These are phyloP conservation scores for Serendipita sp. DNA, from an alignment of 768 basidiomycete species.

Conservation along the genomic window DNA sequence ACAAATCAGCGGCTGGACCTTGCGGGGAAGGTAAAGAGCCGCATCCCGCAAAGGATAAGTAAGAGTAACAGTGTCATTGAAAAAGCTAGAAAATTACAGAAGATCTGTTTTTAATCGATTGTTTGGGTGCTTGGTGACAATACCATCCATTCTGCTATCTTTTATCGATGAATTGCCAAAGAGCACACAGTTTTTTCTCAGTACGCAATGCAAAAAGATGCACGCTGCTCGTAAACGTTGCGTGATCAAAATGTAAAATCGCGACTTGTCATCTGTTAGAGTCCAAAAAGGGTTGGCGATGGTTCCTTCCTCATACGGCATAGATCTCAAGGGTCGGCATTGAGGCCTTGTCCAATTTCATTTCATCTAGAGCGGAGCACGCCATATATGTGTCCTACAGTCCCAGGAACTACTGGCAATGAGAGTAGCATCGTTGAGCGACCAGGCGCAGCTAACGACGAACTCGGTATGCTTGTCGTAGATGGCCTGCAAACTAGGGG, in stretches of 20 bases:
- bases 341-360: not conserved
- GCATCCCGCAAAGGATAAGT: not conserved
- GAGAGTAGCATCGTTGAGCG: constrained; percentile 74
- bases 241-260: not conserved
- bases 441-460: constrained; percentile 83
- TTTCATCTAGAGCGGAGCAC: constrained; percentile 12
- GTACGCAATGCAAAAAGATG: not conserved
- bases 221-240: not conserved
- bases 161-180: not conserved
- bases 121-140: constrained; percentile 1
- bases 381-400: constrained; percentile 62
- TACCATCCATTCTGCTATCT: not conserved
- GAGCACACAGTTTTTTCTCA: not conserved
- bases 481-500: constrained; percentile 43
- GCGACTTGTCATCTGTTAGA: constrained; percentile 2
- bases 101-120: not conserved
- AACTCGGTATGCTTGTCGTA: constrained; percentile 90
- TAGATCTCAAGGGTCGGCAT: not conserved
- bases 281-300: not conserved
- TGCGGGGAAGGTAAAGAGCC: not conserved
- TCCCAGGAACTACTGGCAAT: constrained; percentile 92
- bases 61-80: not conserved
- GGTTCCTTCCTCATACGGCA: not conserved
- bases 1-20: too few relatives aligned
- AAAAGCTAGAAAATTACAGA: not conserved